Evolutionary conservation across 805 yeast genomes (phyloP).

Genomic region (Candida glaebosa): DNA sequence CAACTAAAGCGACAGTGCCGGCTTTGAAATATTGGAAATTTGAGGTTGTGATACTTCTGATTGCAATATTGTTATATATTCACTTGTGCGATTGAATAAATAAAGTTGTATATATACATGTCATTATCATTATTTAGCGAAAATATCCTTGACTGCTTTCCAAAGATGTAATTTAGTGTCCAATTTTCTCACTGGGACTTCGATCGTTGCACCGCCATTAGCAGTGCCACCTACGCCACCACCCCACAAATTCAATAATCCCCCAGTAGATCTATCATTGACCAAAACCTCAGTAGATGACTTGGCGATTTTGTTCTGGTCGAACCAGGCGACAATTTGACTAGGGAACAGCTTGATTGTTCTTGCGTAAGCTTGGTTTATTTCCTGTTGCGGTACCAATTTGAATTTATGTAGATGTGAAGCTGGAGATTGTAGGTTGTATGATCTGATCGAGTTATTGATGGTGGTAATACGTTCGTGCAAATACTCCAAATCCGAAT

Average conservation of each 20-base stretch:
- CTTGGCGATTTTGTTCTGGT: conserved; percentile 8
- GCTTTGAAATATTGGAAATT: conserved; percentile 12
- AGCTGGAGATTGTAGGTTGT: conserved; percentile 40
- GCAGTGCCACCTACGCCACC: conserved; percentile 8
- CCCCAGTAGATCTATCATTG: conserved; percentile 2
- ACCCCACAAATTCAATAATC: conserved; percentile 5
- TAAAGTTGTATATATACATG: not conserved
- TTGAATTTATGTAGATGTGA: conserved; percentile 36
- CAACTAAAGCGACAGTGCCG: conserved; percentile 1
- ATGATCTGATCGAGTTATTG: conserved; percentile 26
- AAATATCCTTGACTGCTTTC: conserved; percentile 28
- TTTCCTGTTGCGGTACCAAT: conserved; percentile 24
- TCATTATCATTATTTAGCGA: conserved; percentile 9
- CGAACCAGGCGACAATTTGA: conserved; percentile 15
- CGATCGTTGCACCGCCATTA: not conserved
- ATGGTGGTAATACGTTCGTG: conserved; percentile 19
- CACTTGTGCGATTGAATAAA: not conserved
- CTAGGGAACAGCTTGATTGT: conserved; percentile 12
- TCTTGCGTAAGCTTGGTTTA: conserved; percentile 14
- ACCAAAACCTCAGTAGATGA: not conserved
- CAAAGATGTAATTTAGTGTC: conserved; percentile 22
- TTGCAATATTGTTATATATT: conserved; percentile 8
- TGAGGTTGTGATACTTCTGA: conserved; percentile 8
- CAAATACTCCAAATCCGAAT: conserved; percentile 14
- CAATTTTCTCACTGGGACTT: conserved; percentile 11